Evolutionary conservation across 305 asterid species (phyloP), one percentile per base, ranked within the genome.

Genomic region (Fraxinus albicans): DNA sequence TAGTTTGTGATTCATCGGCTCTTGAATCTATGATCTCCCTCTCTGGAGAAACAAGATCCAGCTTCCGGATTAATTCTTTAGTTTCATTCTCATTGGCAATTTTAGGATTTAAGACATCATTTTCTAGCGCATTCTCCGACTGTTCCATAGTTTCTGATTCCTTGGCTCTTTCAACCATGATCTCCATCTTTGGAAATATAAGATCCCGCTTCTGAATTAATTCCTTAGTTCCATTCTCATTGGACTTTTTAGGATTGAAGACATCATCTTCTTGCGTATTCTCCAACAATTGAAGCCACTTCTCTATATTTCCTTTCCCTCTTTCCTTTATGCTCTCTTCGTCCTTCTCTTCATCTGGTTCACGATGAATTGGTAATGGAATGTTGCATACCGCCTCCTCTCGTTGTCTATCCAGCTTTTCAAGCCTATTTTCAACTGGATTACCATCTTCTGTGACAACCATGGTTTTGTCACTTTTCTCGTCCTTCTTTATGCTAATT

Each of bases 251-350:
- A 73, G 85, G 69, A 83, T 84, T 78, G 53, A 72, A 27, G 73
- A 85, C 79, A 1, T 81, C 85, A 33, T 55, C 21, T n/a, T n/a
- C 91, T 79, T 75, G 85, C 42, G 91, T 69, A 86, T 86, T 88
- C 6, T 95, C 94, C 55, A 95, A 89, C 86, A 92, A 86, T 77
- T 91, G 94, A 86, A 97, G 89, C 99, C 99, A 95, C 87, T 95
- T 95, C 77, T 97, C 99, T 12, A 95, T 83, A 80, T 97, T 92
- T 44, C 97, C 98, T 90, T 94, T 97, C 82, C 99, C 98, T 47
- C 98, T 95, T 73, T 80, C 90, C 82, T 88, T 90, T 88, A 96
- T 89, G 79, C 90, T 94, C 83, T 95, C 97, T 85, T 97, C 97
- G 0, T 93, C 98, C 83, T 95, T 97, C 83, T 88, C 93, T 73